These are phyloP conservation scores for Anastatica hierochuntica DNA, from an alignment of 345 rosid species.

Conservation along the genomic window DNA sequence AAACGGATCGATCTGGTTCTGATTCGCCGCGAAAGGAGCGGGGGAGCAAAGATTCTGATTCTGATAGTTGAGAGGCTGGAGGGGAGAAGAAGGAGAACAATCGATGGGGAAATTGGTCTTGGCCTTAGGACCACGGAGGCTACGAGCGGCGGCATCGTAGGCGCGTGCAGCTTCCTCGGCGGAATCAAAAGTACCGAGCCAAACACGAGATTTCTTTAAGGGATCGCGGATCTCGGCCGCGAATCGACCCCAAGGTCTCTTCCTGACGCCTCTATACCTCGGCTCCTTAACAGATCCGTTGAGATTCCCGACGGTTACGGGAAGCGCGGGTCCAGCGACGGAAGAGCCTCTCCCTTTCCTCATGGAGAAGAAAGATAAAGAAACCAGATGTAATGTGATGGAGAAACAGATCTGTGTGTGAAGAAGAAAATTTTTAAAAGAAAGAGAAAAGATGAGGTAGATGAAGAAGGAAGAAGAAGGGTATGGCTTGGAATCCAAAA, in stretches of 20 bases:
- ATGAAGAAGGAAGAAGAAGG: constrained; percentile 14
- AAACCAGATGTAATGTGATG: constrained; percentile 20
- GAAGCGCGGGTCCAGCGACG: constrained; percentile 20
- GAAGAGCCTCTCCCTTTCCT: constrained; percentile 56
- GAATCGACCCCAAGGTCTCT: constrained; percentile 84
- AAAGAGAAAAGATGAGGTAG: constrained; percentile 8
- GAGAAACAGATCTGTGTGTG: constrained; percentile 23
- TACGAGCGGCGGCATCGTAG: constrained; percentile 75
- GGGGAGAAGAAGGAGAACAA: constrained; percentile 24
- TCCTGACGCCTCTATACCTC: constrained; percentile 83
- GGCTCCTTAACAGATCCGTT: constrained; percentile 45
- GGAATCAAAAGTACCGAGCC: constrained; percentile 94
- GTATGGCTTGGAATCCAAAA: not conserved
- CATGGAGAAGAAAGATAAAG: constrained; percentile 21
- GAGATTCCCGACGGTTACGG: constrained; percentile 13
- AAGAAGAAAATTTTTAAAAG: constrained; percentile 7
- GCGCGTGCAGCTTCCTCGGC: constrained; percentile 91
- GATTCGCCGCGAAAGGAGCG: constrained; percentile 8
- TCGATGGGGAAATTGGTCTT: constrained; percentile 70
- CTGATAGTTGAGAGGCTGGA: constrained; percentile 21
- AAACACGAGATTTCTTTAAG: constrained; percentile 64
- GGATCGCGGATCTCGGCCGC: constrained; percentile 98
- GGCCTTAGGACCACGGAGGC: constrained; percentile 80
- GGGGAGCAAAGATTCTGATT: constrained; percentile 16
- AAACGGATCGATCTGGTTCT: constrained; percentile 27